phyloP scores from a whole-genome alignment of 305 asterid species.

The Plantago lanceolata region DNA sequence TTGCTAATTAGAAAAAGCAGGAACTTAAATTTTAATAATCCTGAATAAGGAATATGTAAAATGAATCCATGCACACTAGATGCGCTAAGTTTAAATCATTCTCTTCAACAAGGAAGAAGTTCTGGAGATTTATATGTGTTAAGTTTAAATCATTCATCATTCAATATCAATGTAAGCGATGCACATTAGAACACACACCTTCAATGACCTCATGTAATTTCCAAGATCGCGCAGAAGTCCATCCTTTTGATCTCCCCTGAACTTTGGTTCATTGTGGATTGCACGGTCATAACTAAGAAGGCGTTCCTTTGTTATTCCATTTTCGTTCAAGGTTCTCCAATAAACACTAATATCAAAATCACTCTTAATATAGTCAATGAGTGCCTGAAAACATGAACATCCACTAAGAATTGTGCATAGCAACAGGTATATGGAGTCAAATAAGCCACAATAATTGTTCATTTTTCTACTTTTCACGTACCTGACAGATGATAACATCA shows the following conservation, averaged over 20 bases:
- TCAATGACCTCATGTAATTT: conserved; percentile 84
- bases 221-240: conserved; percentile 94
- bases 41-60: too few species aligned
- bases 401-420: conserved; percentile 8
- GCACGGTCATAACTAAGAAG: conserved; percentile 98
- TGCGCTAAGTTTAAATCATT: too few species aligned
- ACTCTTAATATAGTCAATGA: conserved; percentile 73
- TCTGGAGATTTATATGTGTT: conserved; percentile 6
- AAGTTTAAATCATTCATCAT: conserved; percentile 11
- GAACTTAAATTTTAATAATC: too few species aligned
- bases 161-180: conserved; percentile 17
- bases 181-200: conserved; percentile 43
- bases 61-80: too few species aligned
- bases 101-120: background rate
- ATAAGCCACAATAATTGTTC: background rate
- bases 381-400: conserved; percentile 52
- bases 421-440: conserved; percentile 6
- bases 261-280: conserved; percentile 82
- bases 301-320: conserved; percentile 93
- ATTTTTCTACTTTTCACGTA: conserved; percentile 16
- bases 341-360: conserved; percentile 80
- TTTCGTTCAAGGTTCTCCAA: conserved; percentile 90
- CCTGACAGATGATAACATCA: conserved; percentile 99
- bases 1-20: too few species aligned
- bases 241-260: conserved; percentile 73